Base-by-base conservation (phyloP, 2,329 filamentous ascomycete species). In the Arthrobotrys musiformis region DNA sequence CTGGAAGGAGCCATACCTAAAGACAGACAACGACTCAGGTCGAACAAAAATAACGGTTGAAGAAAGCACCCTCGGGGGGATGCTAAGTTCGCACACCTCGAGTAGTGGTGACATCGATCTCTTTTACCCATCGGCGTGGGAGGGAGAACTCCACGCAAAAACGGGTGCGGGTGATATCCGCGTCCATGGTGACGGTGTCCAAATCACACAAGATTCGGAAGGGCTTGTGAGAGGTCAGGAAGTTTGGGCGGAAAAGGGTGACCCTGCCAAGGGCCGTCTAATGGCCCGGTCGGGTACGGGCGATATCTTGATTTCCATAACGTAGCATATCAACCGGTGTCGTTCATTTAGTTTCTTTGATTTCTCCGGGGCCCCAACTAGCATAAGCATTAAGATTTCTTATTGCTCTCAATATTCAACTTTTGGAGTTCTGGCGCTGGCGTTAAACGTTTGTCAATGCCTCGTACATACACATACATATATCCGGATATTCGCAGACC, bases 121-220 rank as follows among this genome's bases (percentile, higher is more conserved):
- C 2, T 58, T 42, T 2, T 77, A 77, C 40, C 73, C 73, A 19
- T 44, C 60, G 26, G 46, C 33, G 5, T 77, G 73, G 73, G 73
- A 77, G 58, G 73, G 73, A 13, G 73, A 77, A 46, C 40, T 77
- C 17, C 73, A 77, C 33, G 73, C 66, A 13, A 77, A 77, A 13
- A 9, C 60, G 1, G 50, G 24, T 9, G 50, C 60, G 9, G 73
- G 73, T 8, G 66, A 77, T 46, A 66, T 77, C 9, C 64, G 60
- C 5, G 6, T 70, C 26, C 35, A 70, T n/a, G 73, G 73, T 2
- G 35, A 60, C 6, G 60, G 60, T 11, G 13, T 77, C 2, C 13
- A 60, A 9, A 42, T 70, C n/a, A 70, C 61, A 19, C 66, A 77
- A 24, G 50, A 77, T 15, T 54, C 42, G 30, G 52, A 66, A 33